Conservation (phyloP, 148 eudicot species). For the Cornus suecica region DNA sequence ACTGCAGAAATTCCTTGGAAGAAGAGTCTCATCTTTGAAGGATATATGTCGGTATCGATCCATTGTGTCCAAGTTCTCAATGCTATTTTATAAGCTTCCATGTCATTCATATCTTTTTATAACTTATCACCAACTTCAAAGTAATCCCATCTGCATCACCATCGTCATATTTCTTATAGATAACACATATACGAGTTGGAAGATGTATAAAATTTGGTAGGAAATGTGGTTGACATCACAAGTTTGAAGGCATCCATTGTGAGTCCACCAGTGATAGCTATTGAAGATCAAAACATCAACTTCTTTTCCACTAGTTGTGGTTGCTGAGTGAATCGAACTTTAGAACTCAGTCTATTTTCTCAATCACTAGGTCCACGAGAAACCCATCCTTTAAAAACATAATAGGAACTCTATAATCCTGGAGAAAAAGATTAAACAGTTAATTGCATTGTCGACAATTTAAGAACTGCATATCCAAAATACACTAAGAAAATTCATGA, state of each 20-base stretch:
- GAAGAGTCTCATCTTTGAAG: slow-evolving; percentile 45
- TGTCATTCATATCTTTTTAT: slow-evolving; percentile 53
- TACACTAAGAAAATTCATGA: no score
- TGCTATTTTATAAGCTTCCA: slow-evolving; percentile 60
- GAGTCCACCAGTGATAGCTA: slow-evolving; percentile 70
- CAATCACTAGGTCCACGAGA: slow-evolving; percentile 45
- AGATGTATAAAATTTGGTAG: no score
- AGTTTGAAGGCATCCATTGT: slow-evolving; percentile 21
- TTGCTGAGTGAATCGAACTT: slow-evolving; percentile 47
- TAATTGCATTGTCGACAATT: neutral
- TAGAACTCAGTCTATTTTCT: slow-evolving; percentile 34
- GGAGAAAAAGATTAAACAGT: no score
- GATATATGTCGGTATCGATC: slow-evolving; percentile 52
- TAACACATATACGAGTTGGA: no score
- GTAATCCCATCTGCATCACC: slow-evolving; percentile 55
- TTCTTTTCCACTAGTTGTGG: slow-evolving; percentile 43
- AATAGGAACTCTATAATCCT: slow-evolving; percentile 46
- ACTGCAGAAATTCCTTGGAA: slow-evolving; percentile 64
- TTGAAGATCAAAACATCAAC: slow-evolving; percentile 58
- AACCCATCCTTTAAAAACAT: slow-evolving; percentile 47
- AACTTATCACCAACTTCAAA: slow-evolving; percentile 49
- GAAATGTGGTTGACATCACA: slow-evolving; percentile 1
- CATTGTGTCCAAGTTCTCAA: slow-evolving; percentile 64
- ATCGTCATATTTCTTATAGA: neutral
- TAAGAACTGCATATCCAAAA: no score